Evolutionary conservation across 2,329 filamentous ascomycete species (phyloP), one percentile per base, ranked within the genome.

Genomic region (Colletotrichum sp.): DNA sequence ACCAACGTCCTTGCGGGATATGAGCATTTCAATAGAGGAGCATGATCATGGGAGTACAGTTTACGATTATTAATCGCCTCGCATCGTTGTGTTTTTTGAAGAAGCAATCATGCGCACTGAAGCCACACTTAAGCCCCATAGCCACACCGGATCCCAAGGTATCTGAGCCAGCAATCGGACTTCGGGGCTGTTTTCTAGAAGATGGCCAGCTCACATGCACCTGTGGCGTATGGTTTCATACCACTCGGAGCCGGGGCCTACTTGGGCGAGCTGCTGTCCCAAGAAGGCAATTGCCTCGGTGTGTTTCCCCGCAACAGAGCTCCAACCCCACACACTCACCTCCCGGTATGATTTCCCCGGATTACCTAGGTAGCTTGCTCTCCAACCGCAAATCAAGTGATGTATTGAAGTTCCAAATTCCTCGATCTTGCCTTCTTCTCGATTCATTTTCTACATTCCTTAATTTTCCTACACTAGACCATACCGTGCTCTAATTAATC

Each of bases 231-330:
- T 24, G 26, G 74, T 65, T 76, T 73, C 74, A 66, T 34, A 52
- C 64, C 70, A 44, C 64, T 30, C 59, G 64, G 34, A 60, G 64
- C 70, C 59, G 44, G 70, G 59, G 70, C 49, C 26, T 52, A 30
- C 55, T 59, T 66, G 55, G 76, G 60, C 79, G 79, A 83, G 74
- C 59, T 82, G 80, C 74, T 82, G 80, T 73, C 82, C 82, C 71
- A 80, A 83, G 67, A 71, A 60, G 82, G 83, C 79, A 83, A 80
- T 69, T 84, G 81, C 82, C 82, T 84, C 82, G 82, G 83, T 76
- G 73, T 69, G 49, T 68, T 76, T 81, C 82, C 83, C 82, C 82
- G 80, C 82, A 82, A 81, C 78, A 44, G 55, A 69, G 44, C 49
- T 67, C 65, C 36, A 77, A 77, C 74, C 65, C 74, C 59, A 52